Base-by-base conservation (phyloP, 2,329 filamentous ascomycete genomes). In the Colletotrichum karsti region DNA sequence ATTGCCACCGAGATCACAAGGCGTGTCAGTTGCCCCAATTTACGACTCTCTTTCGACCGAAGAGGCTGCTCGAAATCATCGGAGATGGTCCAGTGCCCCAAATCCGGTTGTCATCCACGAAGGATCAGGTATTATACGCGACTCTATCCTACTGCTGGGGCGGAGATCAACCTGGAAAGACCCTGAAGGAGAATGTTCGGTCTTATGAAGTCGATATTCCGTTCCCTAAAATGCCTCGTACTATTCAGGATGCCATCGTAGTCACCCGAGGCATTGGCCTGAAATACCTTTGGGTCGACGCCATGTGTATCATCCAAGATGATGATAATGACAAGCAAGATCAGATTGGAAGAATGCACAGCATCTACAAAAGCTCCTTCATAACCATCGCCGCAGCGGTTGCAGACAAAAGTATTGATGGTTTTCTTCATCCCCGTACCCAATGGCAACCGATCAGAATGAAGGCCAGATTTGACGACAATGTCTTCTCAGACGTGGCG, bases 261-360 rank as follows among this genome's bases (percentile, higher is more conserved):
- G 35, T 56, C 20, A 41, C 35, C 10, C 3, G 35, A 28, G 53
- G 26, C 5, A 15, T 70, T 1, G 63, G 69, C 10, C 48, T 68
- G 50, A 51, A 56, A 15, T 67, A 58, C 7, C 46, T 69, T 5
- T 70, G 70, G 70, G 39, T 70, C 1, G 68, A 71, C 35, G 35
- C 48, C 0, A 59, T 70, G n/a, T 71, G 70, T 28, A 55, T 71
- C 2, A 57, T 67, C 10, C 63, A 70, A 37, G 58, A 70, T 39
- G 60, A 70, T 37, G 20, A 39, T 6, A 7, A 39, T 1, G 53
- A 56, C 53, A 41, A 41, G 53, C 7, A 28, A 8, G 33, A 22
- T 5, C 20, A 56, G 53, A 26, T 56, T 15, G 7, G 30, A 22
- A 33, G 7, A 30, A 56, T 56, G 53, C 39, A 39, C 33, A 13